Evolutionary conservation across 2,329 filamentous ascomycete genomes (phyloP).

Genomic region (Arthroderma sp.): DNA sequence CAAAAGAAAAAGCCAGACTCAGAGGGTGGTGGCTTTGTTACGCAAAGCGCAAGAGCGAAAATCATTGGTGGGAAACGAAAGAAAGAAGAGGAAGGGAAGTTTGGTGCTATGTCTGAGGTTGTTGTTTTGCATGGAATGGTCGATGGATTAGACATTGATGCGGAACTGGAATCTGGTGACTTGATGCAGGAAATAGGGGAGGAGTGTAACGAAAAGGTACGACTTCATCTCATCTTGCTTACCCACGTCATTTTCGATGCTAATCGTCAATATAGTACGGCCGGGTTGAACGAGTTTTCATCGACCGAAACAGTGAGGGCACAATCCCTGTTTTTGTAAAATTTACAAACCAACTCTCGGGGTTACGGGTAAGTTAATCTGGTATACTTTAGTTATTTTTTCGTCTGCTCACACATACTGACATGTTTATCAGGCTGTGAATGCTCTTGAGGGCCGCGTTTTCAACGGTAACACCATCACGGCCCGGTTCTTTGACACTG

Average conservation of each 20-base stretch:
- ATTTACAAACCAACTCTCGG: conserved; percentile 75
- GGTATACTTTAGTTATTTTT: conserved; percentile 2
- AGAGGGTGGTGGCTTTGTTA: conserved; percentile 64
- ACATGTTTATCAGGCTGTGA: conserved; percentile 54
- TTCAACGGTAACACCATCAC: conserved; percentile 78
- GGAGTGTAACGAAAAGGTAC: conserved; percentile 69
- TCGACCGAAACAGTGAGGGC: conserved; percentile 47
- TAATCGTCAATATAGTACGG: conserved; percentile 49
- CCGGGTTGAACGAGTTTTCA: conserved; percentile 63
- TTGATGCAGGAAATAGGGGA: conserved; percentile 92
- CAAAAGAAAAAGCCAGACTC: conserved; percentile 65
- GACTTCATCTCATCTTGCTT: background rate
- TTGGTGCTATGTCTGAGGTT: conserved; percentile 66
- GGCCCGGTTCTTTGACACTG: conserved; percentile 69
- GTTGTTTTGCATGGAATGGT: conserved; percentile 77
- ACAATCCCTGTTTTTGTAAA: conserved; percentile 71
- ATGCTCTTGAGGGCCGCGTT: conserved; percentile 71
- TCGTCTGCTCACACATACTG: conserved; percentile 10
- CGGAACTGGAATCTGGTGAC: conserved; percentile 55
- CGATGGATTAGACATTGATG: conserved; percentile 64
- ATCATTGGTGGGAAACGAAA: conserved; percentile 66
- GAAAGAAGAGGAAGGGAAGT: conserved; percentile 40
- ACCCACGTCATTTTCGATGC: background rate
- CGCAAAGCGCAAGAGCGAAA: conserved; percentile 54
- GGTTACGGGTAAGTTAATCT: conserved; percentile 54